Conservation (phyloP, 2,329 filamentous ascomycete genomes). For the Venturia asperata region DNA sequence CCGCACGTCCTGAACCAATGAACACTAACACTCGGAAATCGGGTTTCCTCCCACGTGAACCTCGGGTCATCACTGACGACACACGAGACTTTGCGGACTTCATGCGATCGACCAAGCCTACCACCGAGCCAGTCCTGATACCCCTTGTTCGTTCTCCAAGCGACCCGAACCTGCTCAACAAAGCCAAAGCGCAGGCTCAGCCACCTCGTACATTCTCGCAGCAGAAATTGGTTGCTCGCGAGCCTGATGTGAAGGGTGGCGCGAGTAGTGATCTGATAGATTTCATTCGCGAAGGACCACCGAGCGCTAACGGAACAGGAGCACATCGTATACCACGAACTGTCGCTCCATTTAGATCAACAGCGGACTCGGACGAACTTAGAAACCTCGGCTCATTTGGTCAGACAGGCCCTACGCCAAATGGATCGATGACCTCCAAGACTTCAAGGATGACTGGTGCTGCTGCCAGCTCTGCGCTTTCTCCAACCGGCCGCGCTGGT, state of each 20-base stretch:
- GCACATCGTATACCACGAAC: slow-evolving; percentile 66
- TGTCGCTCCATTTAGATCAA: slow-evolving; percentile 78
- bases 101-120: slow-evolving; percentile 71
- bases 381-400: slow-evolving; percentile 27
- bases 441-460: slow-evolving; percentile 28
- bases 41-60: slow-evolving; percentile 56
- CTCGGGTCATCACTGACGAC: slow-evolving; percentile 62
- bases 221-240: slow-evolving; percentile 49
- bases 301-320: slow-evolving; percentile 33
- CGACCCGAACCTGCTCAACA: neutral
- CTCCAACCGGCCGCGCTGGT: slow-evolving; percentile 30
- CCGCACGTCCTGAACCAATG: slow-evolving; percentile 22
- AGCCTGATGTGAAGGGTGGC: slow-evolving; percentile 56
- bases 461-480: neutral
- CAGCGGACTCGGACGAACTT: slow-evolving; percentile 80
- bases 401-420: slow-evolving; percentile 23
- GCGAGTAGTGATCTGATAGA: slow-evolving; percentile 86
- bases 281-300: slow-evolving; percentile 85
- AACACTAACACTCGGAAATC: slow-evolving; percentile 24
- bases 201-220: slow-evolving; percentile 23
- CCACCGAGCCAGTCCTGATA: slow-evolving; percentile 21
- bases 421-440: neutral
- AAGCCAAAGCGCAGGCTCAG: neutral
- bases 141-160: slow-evolving; percentile 12
- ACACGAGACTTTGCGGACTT: slow-evolving; percentile 82